Conservation (phyloP, 1,139 yeast species). For the Meyerozyma carpophila region DNA sequence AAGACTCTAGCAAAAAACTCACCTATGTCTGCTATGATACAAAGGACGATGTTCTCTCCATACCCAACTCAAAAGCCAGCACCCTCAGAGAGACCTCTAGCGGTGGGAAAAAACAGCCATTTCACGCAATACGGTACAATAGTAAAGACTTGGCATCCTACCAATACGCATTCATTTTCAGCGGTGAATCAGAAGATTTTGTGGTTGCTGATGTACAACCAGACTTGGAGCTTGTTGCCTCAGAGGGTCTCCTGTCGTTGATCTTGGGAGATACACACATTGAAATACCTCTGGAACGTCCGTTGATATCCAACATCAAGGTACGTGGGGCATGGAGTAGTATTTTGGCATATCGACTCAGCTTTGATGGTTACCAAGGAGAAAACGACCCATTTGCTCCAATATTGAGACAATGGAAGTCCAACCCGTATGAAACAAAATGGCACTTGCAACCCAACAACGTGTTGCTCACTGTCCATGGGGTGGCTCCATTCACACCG, state of each 20-base stretch:
- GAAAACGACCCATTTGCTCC: constrained; percentile 42
- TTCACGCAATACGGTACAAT: constrained; percentile 38
- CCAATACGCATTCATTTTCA: constrained; percentile 17
- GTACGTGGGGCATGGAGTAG: constrained; percentile 60
- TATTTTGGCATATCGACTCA: constrained; percentile 48
- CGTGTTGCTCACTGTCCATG: constrained; percentile 51
- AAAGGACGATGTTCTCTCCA: constrained; percentile 21
- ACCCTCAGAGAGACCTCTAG: constrained; percentile 46
- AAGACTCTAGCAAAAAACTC: background rate
- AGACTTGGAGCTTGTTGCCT: constrained; percentile 19
- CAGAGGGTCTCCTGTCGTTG: constrained; percentile 27
- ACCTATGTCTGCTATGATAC: constrained; percentile 40
- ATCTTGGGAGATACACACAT: constrained; percentile 30
- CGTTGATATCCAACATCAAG: constrained; percentile 43
- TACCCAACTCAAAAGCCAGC: constrained; percentile 43
- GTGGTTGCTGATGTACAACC: constrained; percentile 28
- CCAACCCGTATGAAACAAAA: constrained; percentile 70
- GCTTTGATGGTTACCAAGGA: constrained; percentile 16
- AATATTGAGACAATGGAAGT: constrained; percentile 59
- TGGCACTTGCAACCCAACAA: constrained; percentile 55
- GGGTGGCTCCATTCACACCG: constrained; percentile 79
- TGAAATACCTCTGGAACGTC: constrained; percentile 39
- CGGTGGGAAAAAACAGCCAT: constrained; percentile 45
- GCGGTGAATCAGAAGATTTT: constrained; percentile 37
- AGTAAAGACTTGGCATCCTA: constrained; percentile 29